Evolutionary conservation across 768 basidiomycete species (phyloP).

Genomic region (Piloderma croceum): DNA sequence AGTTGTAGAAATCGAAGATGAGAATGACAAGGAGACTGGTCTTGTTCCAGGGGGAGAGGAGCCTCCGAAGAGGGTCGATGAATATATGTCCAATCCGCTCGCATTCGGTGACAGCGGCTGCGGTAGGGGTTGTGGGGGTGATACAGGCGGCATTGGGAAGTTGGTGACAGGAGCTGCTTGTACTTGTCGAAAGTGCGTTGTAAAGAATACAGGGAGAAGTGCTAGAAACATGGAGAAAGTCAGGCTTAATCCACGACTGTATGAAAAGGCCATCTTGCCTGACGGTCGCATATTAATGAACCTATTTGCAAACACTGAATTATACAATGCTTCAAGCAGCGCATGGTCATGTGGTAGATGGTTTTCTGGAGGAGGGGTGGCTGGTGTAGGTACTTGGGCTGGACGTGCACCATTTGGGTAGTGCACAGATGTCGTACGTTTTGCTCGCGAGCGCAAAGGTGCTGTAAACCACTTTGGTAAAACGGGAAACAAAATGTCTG

Average conservation of each 20-base stretch:
- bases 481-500: conserved; percentile 72
- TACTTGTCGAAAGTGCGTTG: conserved; percentile 65
- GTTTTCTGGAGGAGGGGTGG: conserved; percentile 26
- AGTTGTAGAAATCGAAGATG: conserved; percentile 38
- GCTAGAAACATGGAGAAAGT: too few species aligned
- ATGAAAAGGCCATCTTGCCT: too few species aligned
- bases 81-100: too few species aligned
- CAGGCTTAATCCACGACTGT: too few species aligned
- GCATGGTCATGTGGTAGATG: conserved; percentile 58
- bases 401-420: conserved; percentile 43
- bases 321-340: conserved; percentile 60
- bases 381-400: conserved; percentile 28
- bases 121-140: conserved; percentile 51
- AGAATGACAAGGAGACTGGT: conserved; percentile 48
- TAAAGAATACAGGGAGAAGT: conserved; percentile 63
- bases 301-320: conserved; percentile 61
- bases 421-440: conserved; percentile 44
- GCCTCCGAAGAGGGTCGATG: conserved; percentile 13
- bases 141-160: conserved; percentile 66
- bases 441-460: conserved; percentile 52
- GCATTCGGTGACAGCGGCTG: too few species aligned
- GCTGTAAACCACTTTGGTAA: conserved; percentile 76
- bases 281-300: conserved; percentile 70
- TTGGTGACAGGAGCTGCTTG: conserved; percentile 53
- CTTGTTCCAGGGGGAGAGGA: conserved; percentile 14